Conservation (phyloP, 345 rosid genomes). For the Rhodamnia argentea region DNA sequence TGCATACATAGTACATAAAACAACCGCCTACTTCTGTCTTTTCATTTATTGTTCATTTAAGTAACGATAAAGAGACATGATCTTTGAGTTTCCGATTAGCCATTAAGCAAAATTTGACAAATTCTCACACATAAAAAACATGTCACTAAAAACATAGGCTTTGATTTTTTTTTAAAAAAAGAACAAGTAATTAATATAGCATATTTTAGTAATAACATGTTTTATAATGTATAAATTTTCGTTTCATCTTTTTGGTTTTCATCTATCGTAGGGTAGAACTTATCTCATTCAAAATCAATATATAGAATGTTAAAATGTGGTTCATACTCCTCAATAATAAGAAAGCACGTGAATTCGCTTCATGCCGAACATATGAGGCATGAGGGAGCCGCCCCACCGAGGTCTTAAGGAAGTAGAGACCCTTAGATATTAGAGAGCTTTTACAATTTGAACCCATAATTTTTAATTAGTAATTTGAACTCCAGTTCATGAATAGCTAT, state of each 20-base stretch:
- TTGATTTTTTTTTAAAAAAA: fast-evolving
- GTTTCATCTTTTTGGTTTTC: not conserved
- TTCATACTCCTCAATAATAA: too few relatives aligned
- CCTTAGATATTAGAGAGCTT: too few relatives aligned
- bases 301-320: fast-evolving
- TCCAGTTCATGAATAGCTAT: too few relatives aligned
- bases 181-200: not conserved
- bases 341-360: too few relatives aligned
- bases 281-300: not conserved
- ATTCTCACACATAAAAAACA: not conserved
- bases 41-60: not conserved
- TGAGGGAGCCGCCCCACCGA: too few relatives aligned
- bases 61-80: not conserved
- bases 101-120: not conserved
- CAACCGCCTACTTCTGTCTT: not conserved
- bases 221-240: not conserved
- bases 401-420: too few relatives aligned
- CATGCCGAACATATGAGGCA: too few relatives aligned
- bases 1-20: not conserved
- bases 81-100: not conserved
- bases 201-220: not conserved
- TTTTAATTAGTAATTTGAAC: too few relatives aligned
- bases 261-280: not conserved
- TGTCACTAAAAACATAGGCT: not conserved
- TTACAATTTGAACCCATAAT: too few relatives aligned